These are phyloP conservation scores for Pseudoturritis turrita DNA, from an alignment of 345 rosid species.

Conservation along the genomic window DNA sequence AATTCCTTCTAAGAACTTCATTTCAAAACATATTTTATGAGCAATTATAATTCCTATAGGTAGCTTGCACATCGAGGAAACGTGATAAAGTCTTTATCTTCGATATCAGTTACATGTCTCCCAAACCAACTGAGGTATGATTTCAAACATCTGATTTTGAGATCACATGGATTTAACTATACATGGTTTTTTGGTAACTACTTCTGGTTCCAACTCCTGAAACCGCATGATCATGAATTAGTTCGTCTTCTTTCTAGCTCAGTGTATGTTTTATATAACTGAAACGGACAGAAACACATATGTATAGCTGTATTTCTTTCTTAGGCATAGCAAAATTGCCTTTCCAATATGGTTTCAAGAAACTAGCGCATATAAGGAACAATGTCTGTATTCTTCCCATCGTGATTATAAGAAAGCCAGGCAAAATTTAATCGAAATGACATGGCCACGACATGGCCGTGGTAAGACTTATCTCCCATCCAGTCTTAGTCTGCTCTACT, in stretches of 20 bases:
- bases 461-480: background rate
- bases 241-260: background rate
- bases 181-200: background rate
- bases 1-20: background rate
- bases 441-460: background rate
- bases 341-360: background rate
- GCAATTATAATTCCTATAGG: constrained; percentile 36
- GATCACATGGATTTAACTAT: background rate
- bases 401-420: background rate
- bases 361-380: background rate
- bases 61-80: constrained; percentile 69
- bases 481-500: constrained; percentile 6
- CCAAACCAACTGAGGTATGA: constrained; percentile 72
- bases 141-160: background rate
- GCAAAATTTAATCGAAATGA: background rate
- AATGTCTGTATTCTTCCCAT: background rate
- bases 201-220: background rate
- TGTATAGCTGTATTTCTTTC: background rate
- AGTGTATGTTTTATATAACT: background rate
- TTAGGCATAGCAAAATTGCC: background rate
- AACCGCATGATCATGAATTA: background rate
- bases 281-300: background rate
- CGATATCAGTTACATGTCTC: constrained; percentile 73
- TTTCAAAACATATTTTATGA: background rate
- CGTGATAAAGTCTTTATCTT: constrained; percentile 54